phyloP scores from a whole-genome alignment of 1,284 basidiomycete species.

The Trichosporon sp. region DNA sequence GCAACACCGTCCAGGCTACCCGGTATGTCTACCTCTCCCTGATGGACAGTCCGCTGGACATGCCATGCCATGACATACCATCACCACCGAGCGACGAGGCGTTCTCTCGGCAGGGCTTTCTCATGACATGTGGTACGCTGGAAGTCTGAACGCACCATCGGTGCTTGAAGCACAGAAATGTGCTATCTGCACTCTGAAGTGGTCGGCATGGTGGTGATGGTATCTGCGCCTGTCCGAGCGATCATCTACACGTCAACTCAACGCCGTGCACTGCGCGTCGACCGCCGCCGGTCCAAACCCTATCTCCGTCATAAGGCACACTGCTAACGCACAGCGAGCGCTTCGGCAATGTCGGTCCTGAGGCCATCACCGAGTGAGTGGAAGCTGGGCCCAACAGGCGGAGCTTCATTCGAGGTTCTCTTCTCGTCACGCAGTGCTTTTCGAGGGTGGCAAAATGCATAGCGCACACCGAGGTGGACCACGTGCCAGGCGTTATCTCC shows the following conservation, averaged over 20 bases:
- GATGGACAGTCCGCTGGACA: not conserved
- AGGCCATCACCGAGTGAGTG: constrained; percentile 81
- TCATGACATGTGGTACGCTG: not conserved
- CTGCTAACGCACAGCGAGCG: constrained; percentile 56
- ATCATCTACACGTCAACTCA: not conserved
- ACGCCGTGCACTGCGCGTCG: not conserved
- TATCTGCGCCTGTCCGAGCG: no score
- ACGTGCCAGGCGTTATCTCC: not conserved
- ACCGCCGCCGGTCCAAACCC: not conserved
- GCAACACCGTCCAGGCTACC: constrained; percentile 81
- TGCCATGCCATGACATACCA: no score
- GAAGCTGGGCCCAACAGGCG: no score
- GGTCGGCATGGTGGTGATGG: not conserved
- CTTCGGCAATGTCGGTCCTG: constrained; percentile 77
- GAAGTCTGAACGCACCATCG: no score
- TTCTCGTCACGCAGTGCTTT: no score
- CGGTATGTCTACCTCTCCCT: constrained; percentile 43
- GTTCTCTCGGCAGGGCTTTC: not conserved
- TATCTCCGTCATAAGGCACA: not conserved
- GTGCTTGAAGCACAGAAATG: no score
- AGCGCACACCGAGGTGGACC: not conserved
- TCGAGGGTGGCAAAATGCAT: not conserved
- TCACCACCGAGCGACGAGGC: not conserved
- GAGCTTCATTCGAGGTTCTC: no score
- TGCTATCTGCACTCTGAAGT: not conserved